A percentile compares a stretch with the other conserved stretches of the same genome.
Conservation (phyloP, 371 early-diverging fungal species). For the Mortierella sp. region DNA sequence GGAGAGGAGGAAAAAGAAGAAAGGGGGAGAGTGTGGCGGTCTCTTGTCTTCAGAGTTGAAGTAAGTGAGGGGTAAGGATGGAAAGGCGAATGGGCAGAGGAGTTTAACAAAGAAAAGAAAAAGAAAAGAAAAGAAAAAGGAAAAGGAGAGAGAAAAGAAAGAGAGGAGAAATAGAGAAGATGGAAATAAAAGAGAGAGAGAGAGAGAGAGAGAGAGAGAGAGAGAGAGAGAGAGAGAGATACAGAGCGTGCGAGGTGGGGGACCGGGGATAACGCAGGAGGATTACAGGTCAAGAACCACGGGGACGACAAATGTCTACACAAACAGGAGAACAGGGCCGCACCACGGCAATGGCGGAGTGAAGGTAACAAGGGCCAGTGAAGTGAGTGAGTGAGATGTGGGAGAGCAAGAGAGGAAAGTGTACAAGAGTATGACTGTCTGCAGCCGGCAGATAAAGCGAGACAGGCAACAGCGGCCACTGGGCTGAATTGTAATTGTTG, state of each 20-base stretch:
- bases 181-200: background rate
- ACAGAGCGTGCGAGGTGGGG: background rate
- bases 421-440: background rate
- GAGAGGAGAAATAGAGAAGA: background rate
- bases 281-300: background rate
- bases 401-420: background rate
- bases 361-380: background rate
- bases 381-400: background rate
- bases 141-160: slow-evolving; percentile 7
- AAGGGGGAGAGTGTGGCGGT: background rate
- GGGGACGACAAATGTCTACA: too few relatives aligned
- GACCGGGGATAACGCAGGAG: background rate
- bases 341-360: background rate
- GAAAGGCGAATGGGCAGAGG: background rate
- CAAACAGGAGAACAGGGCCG: background rate
- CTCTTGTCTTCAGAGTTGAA: background rate
- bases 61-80: background rate
- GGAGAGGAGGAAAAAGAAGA: background rate
- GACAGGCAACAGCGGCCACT: background rate
- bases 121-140: background rate
- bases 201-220: background rate
- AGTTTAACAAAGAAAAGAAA: background rate
- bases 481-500: background rate
- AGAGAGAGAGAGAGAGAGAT: background rate
- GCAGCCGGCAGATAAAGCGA: background rate